Evolutionary conservation across 305 asterid genomes (phyloP).

Genomic region (Vinca major): DNA sequence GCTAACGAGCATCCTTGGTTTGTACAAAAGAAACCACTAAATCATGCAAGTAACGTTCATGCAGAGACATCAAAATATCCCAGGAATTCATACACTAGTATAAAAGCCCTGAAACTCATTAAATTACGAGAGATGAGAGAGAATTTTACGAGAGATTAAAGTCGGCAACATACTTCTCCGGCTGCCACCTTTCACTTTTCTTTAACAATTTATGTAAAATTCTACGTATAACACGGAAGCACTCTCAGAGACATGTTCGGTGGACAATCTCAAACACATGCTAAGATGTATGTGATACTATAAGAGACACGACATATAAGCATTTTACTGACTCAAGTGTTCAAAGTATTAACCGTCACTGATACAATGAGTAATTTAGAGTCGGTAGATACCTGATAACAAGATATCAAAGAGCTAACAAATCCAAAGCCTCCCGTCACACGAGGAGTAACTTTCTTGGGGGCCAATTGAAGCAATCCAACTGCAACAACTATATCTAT

Average conservation of each 20-base stretch:
- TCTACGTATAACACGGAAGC: too few relatives aligned
- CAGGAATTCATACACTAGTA: background rate
- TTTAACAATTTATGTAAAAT: too few relatives aligned
- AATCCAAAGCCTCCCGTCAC: conserved; percentile 91
- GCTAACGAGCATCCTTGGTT: background rate
- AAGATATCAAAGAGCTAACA: conserved; percentile 77
- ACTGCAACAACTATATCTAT: conserved; percentile 83
- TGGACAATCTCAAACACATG: too few relatives aligned
- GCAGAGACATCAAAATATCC: background rate
- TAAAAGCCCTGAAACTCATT: too few relatives aligned
- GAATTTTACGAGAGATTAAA: too few relatives aligned
- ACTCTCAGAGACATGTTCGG: too few relatives aligned
- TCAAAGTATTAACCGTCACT: background rate
- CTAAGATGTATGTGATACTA: background rate
- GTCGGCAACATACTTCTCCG: too few relatives aligned
- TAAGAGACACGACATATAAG: background rate
- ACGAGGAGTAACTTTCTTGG: conserved; percentile 88
- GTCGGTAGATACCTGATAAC: conserved; percentile 69
- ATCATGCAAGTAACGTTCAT: background rate
- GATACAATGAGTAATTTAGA: background rate
- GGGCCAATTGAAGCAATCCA: conserved; percentile 85
- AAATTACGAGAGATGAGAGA: too few relatives aligned
- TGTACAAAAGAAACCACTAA: background rate
- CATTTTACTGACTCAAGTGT: background rate
- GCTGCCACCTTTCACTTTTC: too few relatives aligned